phyloP scores from a whole-genome alignment of 129 eudicot genomes.

The Solidago caesia region DNA sequence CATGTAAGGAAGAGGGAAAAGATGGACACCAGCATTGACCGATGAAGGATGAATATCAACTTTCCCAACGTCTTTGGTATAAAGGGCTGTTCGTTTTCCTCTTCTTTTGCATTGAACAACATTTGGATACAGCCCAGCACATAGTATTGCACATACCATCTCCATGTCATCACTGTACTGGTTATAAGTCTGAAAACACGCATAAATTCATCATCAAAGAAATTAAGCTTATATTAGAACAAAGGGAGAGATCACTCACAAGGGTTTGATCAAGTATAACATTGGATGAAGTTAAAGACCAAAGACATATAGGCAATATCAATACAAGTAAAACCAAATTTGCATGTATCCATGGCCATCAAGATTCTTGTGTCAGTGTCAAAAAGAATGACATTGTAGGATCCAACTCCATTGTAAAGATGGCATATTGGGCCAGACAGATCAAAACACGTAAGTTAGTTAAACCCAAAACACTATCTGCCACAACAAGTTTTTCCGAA shows the following conservation, averaged over 20 bases:
- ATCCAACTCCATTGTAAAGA: no score
- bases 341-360: no score
- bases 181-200: constrained; percentile 71
- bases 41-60: constrained; percentile 97
- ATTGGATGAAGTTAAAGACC: no score
- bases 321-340: no score
- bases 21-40: constrained; percentile 76
- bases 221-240: neutral
- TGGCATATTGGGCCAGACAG: no score
- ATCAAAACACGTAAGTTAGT: no score
- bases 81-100: constrained; percentile 87
- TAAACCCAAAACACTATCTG: no score
- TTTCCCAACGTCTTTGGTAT: constrained; percentile 91
- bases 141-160: constrained; percentile 87
- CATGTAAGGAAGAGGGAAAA: constrained; percentile 91
- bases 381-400: no score
- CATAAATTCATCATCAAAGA: neutral
- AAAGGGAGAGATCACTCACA: neutral
- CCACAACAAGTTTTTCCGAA: no score
- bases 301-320: no score
- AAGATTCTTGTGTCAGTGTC: no score
- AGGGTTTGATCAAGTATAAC: neutral
- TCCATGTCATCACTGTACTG: constrained; percentile 81
- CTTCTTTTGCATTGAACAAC: constrained; percentile 95
- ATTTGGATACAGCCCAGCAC: constrained; percentile 99